These are phyloP conservation scores for Mycena indigotica DNA, from an alignment of 768 basidiomycete genomes.

Conservation along the genomic window DNA sequence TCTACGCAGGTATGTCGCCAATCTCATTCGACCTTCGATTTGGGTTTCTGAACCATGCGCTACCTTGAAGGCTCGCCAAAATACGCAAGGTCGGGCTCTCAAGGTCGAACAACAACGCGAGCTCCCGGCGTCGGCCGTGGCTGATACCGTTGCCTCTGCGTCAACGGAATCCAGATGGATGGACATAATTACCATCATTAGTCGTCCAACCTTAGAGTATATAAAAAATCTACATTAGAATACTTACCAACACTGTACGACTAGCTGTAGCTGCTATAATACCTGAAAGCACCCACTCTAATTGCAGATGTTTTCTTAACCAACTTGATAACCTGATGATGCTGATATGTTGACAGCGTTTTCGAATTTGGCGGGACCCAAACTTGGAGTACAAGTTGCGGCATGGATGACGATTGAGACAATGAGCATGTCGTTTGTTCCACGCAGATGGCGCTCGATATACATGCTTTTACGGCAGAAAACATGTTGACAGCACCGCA, in stretches of 20 bases:
- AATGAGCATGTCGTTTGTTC: background rate
- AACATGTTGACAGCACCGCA: background rate
- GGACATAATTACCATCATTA: conserved; percentile 30
- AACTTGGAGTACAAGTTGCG: background rate
- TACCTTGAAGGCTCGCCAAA: conserved; percentile 35
- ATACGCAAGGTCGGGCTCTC: conserved; percentile 48
- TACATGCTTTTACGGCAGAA: background rate
- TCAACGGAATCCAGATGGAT: conserved; percentile 40
- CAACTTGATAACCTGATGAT: no score
- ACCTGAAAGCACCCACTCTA: background rate
- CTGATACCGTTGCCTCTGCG: conserved; percentile 45
- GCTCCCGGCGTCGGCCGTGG: conserved; percentile 30
- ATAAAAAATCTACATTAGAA: background rate
- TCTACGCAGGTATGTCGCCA: conserved; percentile 55
- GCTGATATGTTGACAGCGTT: no score
- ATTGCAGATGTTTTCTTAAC: no score
- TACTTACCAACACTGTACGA: background rate
- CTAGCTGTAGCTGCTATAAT: background rate
- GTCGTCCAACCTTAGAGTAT: background rate
- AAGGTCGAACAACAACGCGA: conserved; percentile 23
- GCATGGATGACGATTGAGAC: background rate
- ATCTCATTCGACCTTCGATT: conserved; percentile 8
- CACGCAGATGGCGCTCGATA: background rate
- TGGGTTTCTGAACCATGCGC: conserved; percentile 11
- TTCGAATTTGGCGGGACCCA: no score